Evolutionary conservation across 1,284 basidiomycete genomes (phyloP), one percentile per base, ranked within the genome.

Genomic region (Baeospora myosura): DNA sequence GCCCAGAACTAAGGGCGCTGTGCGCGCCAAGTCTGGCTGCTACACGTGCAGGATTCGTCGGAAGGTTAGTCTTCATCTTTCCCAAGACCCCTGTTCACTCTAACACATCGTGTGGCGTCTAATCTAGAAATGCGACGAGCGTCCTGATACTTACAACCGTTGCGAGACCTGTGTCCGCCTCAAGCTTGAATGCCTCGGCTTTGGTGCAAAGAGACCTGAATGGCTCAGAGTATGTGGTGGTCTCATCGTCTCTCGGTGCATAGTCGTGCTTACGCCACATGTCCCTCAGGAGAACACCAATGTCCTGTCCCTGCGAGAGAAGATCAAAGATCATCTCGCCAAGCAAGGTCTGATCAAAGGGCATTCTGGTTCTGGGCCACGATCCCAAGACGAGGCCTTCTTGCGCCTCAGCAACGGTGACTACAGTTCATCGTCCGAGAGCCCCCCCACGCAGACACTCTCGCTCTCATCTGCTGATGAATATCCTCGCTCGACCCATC

Each of bases 271-370:
- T 24, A 33, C 47, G 52, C 55, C 54, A 49, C 39, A 25, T 22
- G 28, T 33, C 3, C 24, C 36, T 17, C 51, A 86, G 84, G 82
- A 86, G 58, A 78, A 68, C 54, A 73, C 75, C 51, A 80, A 76
- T 49, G 82, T 87, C 7, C 57, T 69, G 21, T 73, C 75, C 48
- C 63, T 86, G 34, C 72, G 83, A 43, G 81, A 84, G 50, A 81
- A 78, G 61, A 88, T 88, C 55, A 88, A 88, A 63, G 62, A 63
- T 2, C 84, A 84, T 55, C 71, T 88, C 26, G 81, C 82, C 0
- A 74, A 81, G 0, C 82, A 88, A 57, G 84, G 84, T 43, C 84
- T 88, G 82, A 87, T 88, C 61, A 88, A 88, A 59, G 85, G 85
- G 29, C 85, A 88, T 54, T 81, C 85, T 20, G 80, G 78, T 41